Conservation (phyloP, 1,284 basidiomycete genomes). For the Testicularia cyperi region DNA sequence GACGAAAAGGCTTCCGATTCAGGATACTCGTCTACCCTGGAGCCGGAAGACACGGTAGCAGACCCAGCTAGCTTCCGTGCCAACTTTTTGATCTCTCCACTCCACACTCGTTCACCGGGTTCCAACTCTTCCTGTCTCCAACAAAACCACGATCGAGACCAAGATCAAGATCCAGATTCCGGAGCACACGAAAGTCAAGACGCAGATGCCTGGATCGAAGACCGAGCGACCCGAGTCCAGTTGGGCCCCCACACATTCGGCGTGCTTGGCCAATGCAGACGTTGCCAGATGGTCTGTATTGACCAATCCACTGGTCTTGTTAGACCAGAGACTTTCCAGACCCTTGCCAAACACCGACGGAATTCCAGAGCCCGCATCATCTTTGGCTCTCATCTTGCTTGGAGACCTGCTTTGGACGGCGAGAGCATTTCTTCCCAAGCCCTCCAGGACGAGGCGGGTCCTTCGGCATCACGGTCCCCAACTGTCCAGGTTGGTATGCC, state of each 20-base stretch:
- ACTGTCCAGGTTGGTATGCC: no score
- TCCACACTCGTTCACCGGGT: no score
- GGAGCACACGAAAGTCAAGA: neutral
- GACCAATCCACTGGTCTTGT: slow-evolving; percentile 33
- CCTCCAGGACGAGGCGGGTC: no score
- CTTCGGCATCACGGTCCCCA: no score
- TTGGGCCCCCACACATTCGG: slow-evolving; percentile 30
- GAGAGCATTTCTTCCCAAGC: no score
- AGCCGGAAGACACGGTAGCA: neutral
- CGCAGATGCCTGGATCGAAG: slow-evolving; percentile 15
- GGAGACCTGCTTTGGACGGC: slow-evolving; percentile 14
- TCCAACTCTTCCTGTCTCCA: no score
- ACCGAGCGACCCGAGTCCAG: slow-evolving; percentile 12
- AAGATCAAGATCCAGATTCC: no score
- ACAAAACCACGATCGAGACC: no score
- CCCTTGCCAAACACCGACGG: slow-evolving; percentile 25
- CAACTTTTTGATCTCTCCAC: slow-evolving; percentile 37
- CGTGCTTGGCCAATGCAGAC: slow-evolving; percentile 31
- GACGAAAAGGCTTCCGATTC: slow-evolving; percentile 13
- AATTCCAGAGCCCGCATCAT: slow-evolving; percentile 26
- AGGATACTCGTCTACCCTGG: slow-evolving; percentile 22
- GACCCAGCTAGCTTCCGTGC: slow-evolving; percentile 32
- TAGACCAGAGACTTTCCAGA: slow-evolving; percentile 29
- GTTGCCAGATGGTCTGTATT: slow-evolving; percentile 45
- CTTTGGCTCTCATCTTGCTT: slow-evolving; percentile 28